Evolutionary conservation across 257 asterid genomes (phyloP), one percentile per base, ranked within the genome.

Genomic region (Solanum raphanifolium): DNA sequence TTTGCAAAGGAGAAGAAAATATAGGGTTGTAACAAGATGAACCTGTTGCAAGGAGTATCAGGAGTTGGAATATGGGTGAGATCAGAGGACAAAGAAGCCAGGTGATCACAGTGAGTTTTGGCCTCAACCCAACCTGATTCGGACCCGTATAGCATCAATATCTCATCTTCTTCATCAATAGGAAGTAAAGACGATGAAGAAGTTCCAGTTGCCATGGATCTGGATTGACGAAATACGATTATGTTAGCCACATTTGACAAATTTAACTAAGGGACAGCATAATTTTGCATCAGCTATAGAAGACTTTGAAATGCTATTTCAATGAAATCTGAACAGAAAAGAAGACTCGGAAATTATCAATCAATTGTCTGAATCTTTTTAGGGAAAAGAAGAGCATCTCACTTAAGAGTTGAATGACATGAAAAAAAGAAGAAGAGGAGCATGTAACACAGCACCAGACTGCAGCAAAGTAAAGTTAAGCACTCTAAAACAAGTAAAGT

Each of bases 91-190:
- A 97, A 29, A 0, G 94, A 90, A 66, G 6, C 89, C 52, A 97
- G 92, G 90, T 97, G 98, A 86, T 95, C 98, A 90, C 99, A 97
- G 92, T 90, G 95, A 71, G 96, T 93, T 86, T 93, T 93, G 87
- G 98, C 95, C 91, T 97, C 98, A 78, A 97, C 98, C 98, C 98
- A 95, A 13, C 98, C 99, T 60, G 96, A 90, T 39, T 91, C 98
- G 4, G 91, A 93, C 15, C 98, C 98, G 87, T 93, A 89, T n/a
- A 94, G 52, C 48, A 82, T 46, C 86, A 90, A 86, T 9, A 88
- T 89, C n/a, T 91, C 91, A 65, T 90, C 95, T 52, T 90, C 92
- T 65, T 85, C 93, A 69, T 75, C 88, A 25, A 55, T 20, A 68
- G 86, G 84, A 32, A 88, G 27, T 38, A 92, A 60, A 16, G 94